These are phyloP conservation scores for Forsythia suspensa DNA, from an alignment of 257 asterid genomes.

Conservation along the genomic window DNA sequence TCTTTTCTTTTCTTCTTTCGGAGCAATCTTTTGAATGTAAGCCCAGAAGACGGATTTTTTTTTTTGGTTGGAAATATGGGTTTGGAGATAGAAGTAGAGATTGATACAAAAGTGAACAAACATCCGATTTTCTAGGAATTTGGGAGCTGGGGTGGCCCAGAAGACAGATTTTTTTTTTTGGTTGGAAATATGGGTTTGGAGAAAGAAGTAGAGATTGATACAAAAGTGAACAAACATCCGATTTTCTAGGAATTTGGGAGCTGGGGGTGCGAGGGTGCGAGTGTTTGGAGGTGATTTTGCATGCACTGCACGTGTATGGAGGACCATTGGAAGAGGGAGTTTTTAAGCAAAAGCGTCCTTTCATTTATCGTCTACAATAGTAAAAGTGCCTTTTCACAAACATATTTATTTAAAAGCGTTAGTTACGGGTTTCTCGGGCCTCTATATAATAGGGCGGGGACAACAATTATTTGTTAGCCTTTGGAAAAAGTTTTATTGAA, in stretches of 20 bases:
- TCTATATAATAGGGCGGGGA: too few species aligned
- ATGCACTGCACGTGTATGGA: neutral
- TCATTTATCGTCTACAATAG: neutral
- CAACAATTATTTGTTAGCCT: too few species aligned
- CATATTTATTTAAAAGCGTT: too few species aligned
- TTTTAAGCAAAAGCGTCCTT: neutral
- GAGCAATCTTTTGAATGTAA: neutral
- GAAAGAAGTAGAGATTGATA: slow-evolving; percentile 16
- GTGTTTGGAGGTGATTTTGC: neutral
- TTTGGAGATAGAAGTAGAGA: slow-evolving; percentile 6
- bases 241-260: slow-evolving; percentile 6
- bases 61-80: neutral
- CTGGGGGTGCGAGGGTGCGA: neutral
- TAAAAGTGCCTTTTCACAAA: neutral
- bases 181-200: neutral
- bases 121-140: slow-evolving; percentile 14
- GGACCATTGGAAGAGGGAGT: neutral
- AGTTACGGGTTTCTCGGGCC: too few species aligned
- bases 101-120: neutral
- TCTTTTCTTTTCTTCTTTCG: neutral
- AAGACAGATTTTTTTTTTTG: neutral
- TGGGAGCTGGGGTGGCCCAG: neutral
- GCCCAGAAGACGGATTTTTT: neutral
- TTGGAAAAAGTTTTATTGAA: too few species aligned
- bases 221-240: neutral